These are phyloP conservation scores for Yamagishiella unicocca DNA, from an alignment of 139 green algal genomes.

Conservation along the genomic window DNA sequence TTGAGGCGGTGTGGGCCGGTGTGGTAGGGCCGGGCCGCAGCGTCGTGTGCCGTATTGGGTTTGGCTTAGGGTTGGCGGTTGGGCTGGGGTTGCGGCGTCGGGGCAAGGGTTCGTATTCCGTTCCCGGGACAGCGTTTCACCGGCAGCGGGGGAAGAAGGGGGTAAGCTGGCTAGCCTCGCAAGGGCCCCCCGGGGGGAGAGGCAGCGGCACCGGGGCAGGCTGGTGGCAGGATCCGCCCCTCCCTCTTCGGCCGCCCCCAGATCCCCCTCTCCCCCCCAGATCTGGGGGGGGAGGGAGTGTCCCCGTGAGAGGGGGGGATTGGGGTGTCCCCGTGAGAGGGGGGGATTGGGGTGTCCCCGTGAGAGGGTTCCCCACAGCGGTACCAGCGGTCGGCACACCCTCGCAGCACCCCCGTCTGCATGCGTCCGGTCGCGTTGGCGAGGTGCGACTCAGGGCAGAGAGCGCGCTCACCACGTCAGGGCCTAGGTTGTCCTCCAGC, in stretches of 20 bases:
- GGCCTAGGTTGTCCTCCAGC: slow-evolving; percentile 57
- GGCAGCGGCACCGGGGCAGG: too few relatives aligned
- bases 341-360: neutral
- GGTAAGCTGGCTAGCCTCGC: too few relatives aligned
- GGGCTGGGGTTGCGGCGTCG: neutral
- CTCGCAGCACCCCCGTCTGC: too few relatives aligned
- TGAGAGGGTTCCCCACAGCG: neutral
- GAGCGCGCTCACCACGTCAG: slow-evolving; percentile 43
- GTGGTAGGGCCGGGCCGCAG: neutral
- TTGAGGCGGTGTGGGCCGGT: neutral
- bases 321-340: neutral
- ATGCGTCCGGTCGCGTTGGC: neutral
- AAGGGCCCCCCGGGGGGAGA: too few relatives aligned
- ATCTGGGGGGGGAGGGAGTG: neutral
- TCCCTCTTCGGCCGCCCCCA: too few relatives aligned
- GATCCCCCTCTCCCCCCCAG: too few relatives aligned
- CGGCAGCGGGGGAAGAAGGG: neutral
- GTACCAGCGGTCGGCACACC: too few relatives aligned
- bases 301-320: neutral
- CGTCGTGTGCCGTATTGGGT: neutral
- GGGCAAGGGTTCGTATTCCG: neutral
- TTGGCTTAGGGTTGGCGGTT: too few relatives aligned
- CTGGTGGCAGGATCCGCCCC: too few relatives aligned
- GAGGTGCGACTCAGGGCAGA: neutral
- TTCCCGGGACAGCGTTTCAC: neutral